Conservation (phyloP, 331 rosid genomes). For the Dryas integrifolia region DNA sequence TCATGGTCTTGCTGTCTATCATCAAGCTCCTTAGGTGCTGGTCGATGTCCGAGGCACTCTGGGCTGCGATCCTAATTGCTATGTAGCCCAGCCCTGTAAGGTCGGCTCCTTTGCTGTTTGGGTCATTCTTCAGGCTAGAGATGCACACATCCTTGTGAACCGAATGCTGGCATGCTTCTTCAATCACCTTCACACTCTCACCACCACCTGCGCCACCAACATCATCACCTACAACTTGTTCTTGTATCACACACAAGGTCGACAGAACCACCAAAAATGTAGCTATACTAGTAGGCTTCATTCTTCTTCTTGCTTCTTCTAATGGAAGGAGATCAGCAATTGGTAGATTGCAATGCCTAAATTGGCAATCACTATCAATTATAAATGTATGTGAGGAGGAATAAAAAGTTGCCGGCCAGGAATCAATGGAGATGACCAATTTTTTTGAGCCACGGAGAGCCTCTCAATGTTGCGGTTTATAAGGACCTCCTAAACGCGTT, state of each 20-base stretch:
- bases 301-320: background rate
- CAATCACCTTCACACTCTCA: constrained; percentile 9
- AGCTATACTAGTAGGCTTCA: too few relatives aligned
- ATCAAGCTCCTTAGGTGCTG: constrained; percentile 28
- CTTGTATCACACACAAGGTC: too few relatives aligned
- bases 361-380: too few relatives aligned
- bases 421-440: too few relatives aligned
- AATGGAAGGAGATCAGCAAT: too few relatives aligned
- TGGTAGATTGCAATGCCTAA: too few relatives aligned
- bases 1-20: constrained; percentile 15
- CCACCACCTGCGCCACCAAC: background rate
- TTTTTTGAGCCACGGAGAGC: too few relatives aligned
- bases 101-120: constrained; percentile 19
- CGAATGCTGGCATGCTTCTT: constrained; percentile 31
- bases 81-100: constrained; percentile 40
- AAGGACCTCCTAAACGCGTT: too few relatives aligned
- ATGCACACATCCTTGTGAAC: constrained; percentile 29
- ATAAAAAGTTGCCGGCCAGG: too few relatives aligned
- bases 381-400: background rate
- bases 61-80: constrained; percentile 37
- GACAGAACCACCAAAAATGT: too few relatives aligned
- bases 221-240: too few relatives aligned
- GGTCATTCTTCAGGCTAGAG: constrained; percentile 23
- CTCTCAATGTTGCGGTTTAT: too few relatives aligned
- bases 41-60: constrained; percentile 40